Conservation (phyloP, 441 rosid genomes). For the Gossypium davidsonii region DNA sequence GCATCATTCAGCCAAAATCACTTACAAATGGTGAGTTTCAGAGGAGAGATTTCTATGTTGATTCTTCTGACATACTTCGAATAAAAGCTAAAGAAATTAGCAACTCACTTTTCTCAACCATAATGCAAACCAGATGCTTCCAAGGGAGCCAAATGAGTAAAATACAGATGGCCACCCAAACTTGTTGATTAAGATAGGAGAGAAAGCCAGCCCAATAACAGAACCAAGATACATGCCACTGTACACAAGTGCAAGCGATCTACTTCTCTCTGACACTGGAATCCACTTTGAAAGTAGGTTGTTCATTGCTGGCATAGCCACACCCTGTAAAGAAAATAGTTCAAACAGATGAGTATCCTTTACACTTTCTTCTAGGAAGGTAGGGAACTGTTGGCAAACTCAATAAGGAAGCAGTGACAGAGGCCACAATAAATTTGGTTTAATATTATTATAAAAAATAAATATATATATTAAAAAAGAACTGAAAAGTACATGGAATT, state of each 20-base stretch:
- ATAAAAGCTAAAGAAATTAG: conserved; percentile 13
- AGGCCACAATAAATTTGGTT: neutral
- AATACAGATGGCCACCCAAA: conserved; percentile 97
- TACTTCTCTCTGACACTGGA: conserved; percentile 97
- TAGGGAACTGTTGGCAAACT: neutral
- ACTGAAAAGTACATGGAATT: neutral
- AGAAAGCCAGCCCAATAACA: conserved; percentile 78
- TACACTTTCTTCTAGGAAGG: neutral
- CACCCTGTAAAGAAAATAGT: conserved; percentile 59
- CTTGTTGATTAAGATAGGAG: conserved; percentile 78
- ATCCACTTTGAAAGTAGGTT: conserved; percentile 94
- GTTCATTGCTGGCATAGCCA: conserved; percentile 99
- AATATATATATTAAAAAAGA: no score
- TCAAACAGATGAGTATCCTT: conserved; percentile 14
- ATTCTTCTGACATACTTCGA: neutral
- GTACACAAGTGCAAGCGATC: conserved; percentile 89
- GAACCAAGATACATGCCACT: conserved; percentile 99
- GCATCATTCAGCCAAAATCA: neutral
- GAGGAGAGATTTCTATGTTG: neutral
- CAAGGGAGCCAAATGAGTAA: conserved; percentile 89
- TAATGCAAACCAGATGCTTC: conserved; percentile 81
- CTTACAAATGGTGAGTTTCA: neutral
- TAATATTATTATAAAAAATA: neutral
- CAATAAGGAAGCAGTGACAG: neutral
- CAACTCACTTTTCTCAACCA: conserved; percentile 62